Base-by-base conservation (phyloP, 495 filamentous ascomycete genomes). In the Lichina pygmaea region DNA sequence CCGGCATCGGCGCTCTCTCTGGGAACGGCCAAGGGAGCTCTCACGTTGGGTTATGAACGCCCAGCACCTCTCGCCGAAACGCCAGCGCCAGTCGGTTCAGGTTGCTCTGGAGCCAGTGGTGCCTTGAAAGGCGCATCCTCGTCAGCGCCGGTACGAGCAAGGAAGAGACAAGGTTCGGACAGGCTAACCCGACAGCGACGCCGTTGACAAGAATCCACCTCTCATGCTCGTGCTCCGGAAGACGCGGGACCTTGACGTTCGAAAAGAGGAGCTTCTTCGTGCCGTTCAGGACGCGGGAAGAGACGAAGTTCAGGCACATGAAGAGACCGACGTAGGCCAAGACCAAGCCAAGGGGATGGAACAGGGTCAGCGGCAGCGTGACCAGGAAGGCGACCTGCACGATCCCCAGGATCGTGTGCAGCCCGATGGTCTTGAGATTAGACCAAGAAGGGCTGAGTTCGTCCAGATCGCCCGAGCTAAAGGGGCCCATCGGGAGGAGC, bases 131-230 rank as follows among this genome's bases (percentile, higher is more conserved):
- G 47, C 39, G 33, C 10, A 38, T 15, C 46, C 15, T 36, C 15
- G 34, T 43, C 30, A 30, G 37, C 11, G 17, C 30, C 42, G 12
- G 43, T 24, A 32, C 8, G 33, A 42, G 33, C 10, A 41, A 6
- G 33, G 4, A 32, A 44, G 36, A 13, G 38, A 33, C 30, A 6
- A 0, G 0, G 13, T 31, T 32, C 30, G 34, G 54, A 62, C 52
- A 46, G 48, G 58, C 59, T 44, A 62, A 66, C 72, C 76, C 68
- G 34, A 66, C 69, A 16, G 68, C 62, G 33, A 78, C 73, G 10
- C 78, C 78, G 52, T 82, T 82, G 50, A 84, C 57, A 54, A 77
- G 83, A 24, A 83, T 65, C 79, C 78, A 84, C 39, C 72, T 65
- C 55, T 84, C 78, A 49, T 72, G 58, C 17, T 53, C 50, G 49